Base-by-base conservation (phyloP, 176 grass and related monocot genomes). In the Thinopyrum elongatum region DNA sequence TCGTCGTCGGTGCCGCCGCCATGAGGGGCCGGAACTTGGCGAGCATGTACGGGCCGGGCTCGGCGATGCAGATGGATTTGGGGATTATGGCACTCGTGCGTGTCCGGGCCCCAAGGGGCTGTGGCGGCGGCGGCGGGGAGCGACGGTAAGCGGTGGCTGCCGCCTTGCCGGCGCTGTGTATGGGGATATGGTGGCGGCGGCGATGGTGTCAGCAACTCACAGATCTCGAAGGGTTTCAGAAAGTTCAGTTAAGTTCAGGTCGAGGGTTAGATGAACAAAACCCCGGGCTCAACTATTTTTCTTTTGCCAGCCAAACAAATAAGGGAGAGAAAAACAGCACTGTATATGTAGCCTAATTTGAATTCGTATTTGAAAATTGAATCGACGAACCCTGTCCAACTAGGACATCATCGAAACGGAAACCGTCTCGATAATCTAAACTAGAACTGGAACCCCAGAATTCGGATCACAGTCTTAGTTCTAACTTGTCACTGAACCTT, bases 1-100 rank as follows among this genome's bases (percentile, higher is more conserved):
- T 89, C 53, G 39, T 65, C 86, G 36, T 74, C 76, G 65, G 84
- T 82, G 81, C 82, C 77, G 75, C 76, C n/a, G 89, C 90, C 94
- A 83, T 85, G 80, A 86, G 68, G 31, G 84, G 85, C 17, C 88
- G 82, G 29, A 89, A 68, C 70, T 65, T 92, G 19, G 86, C 22
- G 35, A 87, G 72, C 94, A 90, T 94, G 81, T 61, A 84, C 80
- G 35, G 55, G 41, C 41, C 41, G 41, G 10, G 27, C 16, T 30
- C 72, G 46, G 73, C 15, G 27, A 2, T 1, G 46, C 46, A 3
- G 44, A 7, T 22, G 46, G 73, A 76, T 53, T 76, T 31, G 73
- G 73, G 73, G 16, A 53, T 76, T 53, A 76, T 26, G 73, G 70
- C 36, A 41, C 69, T 4, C 22, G 36, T 34, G 71, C 22, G 69